Evolutionary conservation across 2,329 filamentous ascomycete species (phyloP).

Genomic region (Myriosclerotinia scirpicola): DNA sequence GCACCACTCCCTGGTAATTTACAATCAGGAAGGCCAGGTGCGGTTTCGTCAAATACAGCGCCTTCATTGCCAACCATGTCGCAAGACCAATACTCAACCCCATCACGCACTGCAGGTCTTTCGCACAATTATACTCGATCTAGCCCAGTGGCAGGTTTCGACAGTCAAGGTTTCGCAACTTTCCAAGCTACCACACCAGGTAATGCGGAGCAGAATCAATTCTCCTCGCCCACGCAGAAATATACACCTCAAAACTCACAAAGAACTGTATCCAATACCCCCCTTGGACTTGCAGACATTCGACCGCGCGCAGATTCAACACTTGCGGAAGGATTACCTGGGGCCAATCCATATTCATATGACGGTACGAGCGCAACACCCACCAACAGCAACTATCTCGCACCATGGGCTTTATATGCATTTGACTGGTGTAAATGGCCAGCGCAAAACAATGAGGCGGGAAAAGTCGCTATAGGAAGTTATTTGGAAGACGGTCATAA

Average conservation of each 20-base stretch:
- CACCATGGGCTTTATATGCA: conserved; percentile 93
- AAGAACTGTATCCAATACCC: conserved; percentile 72
- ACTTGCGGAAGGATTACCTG: conserved; percentile 69
- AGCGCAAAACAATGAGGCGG: conserved; percentile 74
- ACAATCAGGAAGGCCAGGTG: conserved; percentile 57
- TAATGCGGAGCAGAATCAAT: conserved; percentile 57
- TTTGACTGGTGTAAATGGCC: conserved; percentile 99
- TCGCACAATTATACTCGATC: conserved; percentile 81
- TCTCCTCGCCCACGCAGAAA: conserved; percentile 57
- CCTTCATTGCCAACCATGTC: conserved; percentile 58
- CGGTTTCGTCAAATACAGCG: conserved; percentile 56
- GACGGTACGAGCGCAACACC: conserved; percentile 65
- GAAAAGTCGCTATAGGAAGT: conserved; percentile 92
- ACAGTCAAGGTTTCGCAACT: conserved; percentile 52
- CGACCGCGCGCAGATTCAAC: conserved; percentile 80
- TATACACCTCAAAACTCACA: conserved; percentile 58
- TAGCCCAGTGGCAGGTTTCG: conserved; percentile 67
- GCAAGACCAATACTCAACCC: conserved; percentile 59
- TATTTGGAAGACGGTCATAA: conserved; percentile 98
- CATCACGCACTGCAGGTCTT: conserved; percentile 64
- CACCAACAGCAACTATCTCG: conserved; percentile 87
- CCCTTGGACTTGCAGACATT: conserved; percentile 88
- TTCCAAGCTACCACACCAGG: conserved; percentile 66
- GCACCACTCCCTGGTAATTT: conserved; percentile 58
- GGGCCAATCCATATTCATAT: conserved; percentile 57